A percentile compares a stretch with the other conserved stretches of the same genome.
These are phyloP conservation scores for Lagenidium giganteum DNA, from an alignment of 352 stramenopile species.

Conservation along the genomic window DNA sequence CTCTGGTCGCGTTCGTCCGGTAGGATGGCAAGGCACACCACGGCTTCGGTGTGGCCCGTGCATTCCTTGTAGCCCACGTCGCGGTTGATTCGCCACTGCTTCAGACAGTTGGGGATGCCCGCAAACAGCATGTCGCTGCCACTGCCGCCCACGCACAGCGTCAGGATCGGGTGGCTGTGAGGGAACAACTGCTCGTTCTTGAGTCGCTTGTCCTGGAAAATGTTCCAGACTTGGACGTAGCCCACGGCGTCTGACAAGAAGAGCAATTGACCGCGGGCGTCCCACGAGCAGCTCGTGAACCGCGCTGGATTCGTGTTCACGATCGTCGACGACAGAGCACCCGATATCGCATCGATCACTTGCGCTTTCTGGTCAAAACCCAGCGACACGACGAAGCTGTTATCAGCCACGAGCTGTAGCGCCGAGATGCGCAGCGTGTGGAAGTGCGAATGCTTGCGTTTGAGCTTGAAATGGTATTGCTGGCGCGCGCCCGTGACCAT, in stretches of 20 bases:
- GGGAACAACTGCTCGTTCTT: constrained; percentile 27
- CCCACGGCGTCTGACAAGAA: constrained; percentile 49
- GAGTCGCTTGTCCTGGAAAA: constrained; percentile 62
- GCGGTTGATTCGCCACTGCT: constrained; percentile 57
- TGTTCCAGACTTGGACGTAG: constrained; percentile 55
- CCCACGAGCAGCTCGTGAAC: constrained; percentile 61
- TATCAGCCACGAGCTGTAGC: constrained; percentile 51
- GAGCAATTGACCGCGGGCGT: constrained; percentile 37
- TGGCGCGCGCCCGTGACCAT: too few species aligned
- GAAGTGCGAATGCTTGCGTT: constrained; percentile 55
- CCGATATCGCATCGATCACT: constrained; percentile 61
- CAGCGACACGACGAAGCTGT: constrained; percentile 70
- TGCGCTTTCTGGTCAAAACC: constrained; percentile 73
- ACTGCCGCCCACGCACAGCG: not conserved
- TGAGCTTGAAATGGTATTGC: constrained; percentile 45
- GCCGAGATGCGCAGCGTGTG: constrained; percentile 55
- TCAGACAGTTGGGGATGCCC: constrained; percentile 30
- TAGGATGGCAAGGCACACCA: constrained; percentile 43
- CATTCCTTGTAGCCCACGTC: constrained; percentile 60
- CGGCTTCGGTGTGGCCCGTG: constrained; percentile 35
- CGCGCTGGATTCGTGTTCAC: constrained; percentile 33
- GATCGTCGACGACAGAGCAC: constrained; percentile 49
- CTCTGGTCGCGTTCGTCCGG: constrained; percentile 12
- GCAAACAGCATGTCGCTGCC: constrained; percentile 39
- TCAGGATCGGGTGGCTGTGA: constrained; percentile 11